A percentile compares a stretch with the other conserved stretches of the same genome.
phyloP scores from a whole-genome alignment of 2,329 filamentous ascomycete species.

The Trichoderma guizhouense region DNA sequence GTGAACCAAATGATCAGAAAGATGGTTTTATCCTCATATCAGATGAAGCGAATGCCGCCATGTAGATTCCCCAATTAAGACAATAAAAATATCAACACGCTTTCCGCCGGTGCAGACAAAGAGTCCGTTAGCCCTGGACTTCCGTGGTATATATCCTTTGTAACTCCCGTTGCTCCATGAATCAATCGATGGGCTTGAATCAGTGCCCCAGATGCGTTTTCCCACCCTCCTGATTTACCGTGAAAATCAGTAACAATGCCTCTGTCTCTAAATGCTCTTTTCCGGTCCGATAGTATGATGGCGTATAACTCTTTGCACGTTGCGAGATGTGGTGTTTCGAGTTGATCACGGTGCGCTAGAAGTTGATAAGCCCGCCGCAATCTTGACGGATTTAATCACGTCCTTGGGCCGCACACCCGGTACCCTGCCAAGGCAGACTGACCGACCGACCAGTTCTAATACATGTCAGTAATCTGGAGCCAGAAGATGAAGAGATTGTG shows the following conservation, averaged over 20 bases:
- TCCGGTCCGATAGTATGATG: background rate
- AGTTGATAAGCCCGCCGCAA: constrained; percentile 24
- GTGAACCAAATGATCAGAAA: background rate
- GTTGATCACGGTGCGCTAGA: background rate
- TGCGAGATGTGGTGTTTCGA: background rate
- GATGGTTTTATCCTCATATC: background rate
- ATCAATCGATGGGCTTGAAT: background rate
- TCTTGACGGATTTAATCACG: constrained; percentile 33
- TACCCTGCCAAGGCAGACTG: constrained; percentile 39
- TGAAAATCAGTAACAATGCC: background rate
- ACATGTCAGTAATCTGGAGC: background rate
- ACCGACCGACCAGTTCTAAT: constrained; percentile 34
- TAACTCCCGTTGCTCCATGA: constrained; percentile 7
- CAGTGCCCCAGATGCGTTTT: background rate
- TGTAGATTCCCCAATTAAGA: background rate
- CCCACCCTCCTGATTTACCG: background rate
- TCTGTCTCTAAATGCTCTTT: background rate
- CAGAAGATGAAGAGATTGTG: background rate
- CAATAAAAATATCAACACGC: background rate
- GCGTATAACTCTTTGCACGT: background rate
- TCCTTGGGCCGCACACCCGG: constrained; percentile 40
- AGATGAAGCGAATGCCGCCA: background rate
- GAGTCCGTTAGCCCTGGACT: background rate
- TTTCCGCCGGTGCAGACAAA: background rate
- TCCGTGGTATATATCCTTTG: constrained; percentile 11